phyloP scores from a whole-genome alignment of 352 stramenopile species.

The Blastocystis sp. region DNA sequence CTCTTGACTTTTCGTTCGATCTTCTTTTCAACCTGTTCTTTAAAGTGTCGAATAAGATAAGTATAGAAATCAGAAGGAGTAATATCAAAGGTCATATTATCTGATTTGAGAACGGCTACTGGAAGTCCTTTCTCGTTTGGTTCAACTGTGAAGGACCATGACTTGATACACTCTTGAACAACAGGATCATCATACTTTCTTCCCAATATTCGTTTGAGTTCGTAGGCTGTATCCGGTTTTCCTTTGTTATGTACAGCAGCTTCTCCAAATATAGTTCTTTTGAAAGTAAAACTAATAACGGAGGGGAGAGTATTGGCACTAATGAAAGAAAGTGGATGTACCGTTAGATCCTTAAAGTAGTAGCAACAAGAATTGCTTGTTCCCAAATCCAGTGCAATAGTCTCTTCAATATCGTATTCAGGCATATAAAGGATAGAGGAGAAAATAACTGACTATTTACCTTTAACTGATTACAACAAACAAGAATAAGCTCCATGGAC shows the following conservation, averaged over 20 bases:
- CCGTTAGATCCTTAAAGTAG: slow-evolving; percentile 86
- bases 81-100: not conserved
- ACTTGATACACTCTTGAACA: slow-evolving; percentile 2
- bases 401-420: slow-evolving; percentile 66
- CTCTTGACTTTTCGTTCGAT: not conserved
- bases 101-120: not conserved
- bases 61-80: not conserved
- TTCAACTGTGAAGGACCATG: slow-evolving; percentile 36
- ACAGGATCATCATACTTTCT: not conserved
- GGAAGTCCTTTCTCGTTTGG: not conserved
- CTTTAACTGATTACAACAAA: not conserved
- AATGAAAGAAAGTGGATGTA: slow-evolving; percentile 73
- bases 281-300: slow-evolving; percentile 67
- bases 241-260: slow-evolving; percentile 76
- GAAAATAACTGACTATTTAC: not conserved
- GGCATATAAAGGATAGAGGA: not conserved
- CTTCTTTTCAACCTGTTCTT: not conserved
- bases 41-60: slow-evolving; percentile 6
- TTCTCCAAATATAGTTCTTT: slow-evolving; percentile 78
- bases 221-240: slow-evolving; percentile 66
- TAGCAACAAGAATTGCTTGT: slow-evolving; percentile 92
- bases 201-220: slow-evolving; percentile 44
- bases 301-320: slow-evolving; percentile 87
- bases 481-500: not conserved
- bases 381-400: slow-evolving; percentile 84